These are phyloP conservation scores for Aspergillus persii DNA, from an alignment of 2,329 filamentous ascomycete genomes.

Conservation along the genomic window DNA sequence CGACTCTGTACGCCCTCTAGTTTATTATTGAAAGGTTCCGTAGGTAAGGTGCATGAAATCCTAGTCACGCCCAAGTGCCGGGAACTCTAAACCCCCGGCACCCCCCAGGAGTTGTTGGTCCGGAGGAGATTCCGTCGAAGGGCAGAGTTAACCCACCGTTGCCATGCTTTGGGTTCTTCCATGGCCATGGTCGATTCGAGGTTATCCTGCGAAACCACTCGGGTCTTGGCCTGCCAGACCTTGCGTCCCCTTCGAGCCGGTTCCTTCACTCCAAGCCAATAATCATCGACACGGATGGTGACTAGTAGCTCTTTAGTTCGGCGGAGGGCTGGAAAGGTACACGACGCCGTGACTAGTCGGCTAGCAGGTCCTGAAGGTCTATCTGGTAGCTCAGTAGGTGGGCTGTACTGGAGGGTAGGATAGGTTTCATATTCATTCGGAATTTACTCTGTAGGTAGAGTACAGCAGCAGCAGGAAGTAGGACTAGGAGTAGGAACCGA, in stretches of 20 bases:
- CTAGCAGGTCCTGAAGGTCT: background rate
- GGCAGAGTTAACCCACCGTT: background rate
- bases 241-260: constrained; percentile 19
- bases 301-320: background rate
- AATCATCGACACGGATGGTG: background rate
- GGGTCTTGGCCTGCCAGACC: constrained; percentile 17
- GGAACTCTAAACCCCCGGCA: background rate
- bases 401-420: no score
- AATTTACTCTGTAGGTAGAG: background rate
- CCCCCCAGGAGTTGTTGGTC: background rate
- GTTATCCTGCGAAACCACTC: constrained; percentile 14
- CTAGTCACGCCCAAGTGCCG: background rate
- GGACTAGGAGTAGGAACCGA: no score
- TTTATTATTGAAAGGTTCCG: background rate
- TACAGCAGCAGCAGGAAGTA: background rate
- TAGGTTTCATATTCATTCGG: no score
- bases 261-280: constrained; percentile 11
- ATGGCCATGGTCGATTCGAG: background rate
- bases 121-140: background rate
- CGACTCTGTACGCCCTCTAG: no score
- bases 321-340: constrained; percentile 1
- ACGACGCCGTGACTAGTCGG: constrained; percentile 2
- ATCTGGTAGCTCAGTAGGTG: no score
- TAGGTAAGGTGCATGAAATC: background rate
- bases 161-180: no score